phyloP scores from a whole-genome alignment of 345 rosid genomes.

The Laguncularia racemosa region DNA sequence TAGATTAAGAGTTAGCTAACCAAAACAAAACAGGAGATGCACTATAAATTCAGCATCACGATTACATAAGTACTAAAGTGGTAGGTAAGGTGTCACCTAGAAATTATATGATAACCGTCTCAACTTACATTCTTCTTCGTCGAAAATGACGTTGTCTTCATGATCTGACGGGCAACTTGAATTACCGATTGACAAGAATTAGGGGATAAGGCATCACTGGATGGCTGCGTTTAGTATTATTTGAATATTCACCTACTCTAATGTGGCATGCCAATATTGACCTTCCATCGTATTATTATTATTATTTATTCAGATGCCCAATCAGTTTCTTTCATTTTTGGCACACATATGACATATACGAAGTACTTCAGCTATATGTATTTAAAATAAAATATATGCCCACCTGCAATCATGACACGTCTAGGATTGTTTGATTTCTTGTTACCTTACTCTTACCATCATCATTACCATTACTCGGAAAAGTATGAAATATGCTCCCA shows the following conservation, averaged over 20 bases:
- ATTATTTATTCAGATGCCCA: background rate
- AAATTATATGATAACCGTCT: slow-evolving; percentile 5
- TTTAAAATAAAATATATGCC: no score
- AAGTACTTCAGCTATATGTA: no score
- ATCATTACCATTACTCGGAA: no score
- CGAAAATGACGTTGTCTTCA: slow-evolving; percentile 1
- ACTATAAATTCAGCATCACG: background rate
- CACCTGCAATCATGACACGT: no score
- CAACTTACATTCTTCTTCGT: slow-evolving; percentile 7
- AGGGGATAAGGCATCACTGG: background rate
- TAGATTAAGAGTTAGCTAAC: background rate
- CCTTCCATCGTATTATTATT: slow-evolving; percentile 5
- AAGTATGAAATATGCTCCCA: no score
- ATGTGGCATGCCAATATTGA: slow-evolving; percentile 10
- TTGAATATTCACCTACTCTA: slow-evolving; percentile 6
- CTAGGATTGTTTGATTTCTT: no score
- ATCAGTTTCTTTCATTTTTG: no score
- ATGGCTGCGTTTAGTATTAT: slow-evolving; percentile 1
- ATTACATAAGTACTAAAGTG: slow-evolving; percentile 1
- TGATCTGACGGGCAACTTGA: slow-evolving; percentile 1
- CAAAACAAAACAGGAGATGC: slow-evolving; percentile 1
- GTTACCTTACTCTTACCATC: no score
- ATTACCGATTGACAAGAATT: background rate
- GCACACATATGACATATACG: no score
- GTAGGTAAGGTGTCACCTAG: slow-evolving; percentile 5